These are phyloP conservation scores for Cyclocybe cylindracea DNA, from an alignment of 768 basidiomycete species.

Conservation along the genomic window DNA sequence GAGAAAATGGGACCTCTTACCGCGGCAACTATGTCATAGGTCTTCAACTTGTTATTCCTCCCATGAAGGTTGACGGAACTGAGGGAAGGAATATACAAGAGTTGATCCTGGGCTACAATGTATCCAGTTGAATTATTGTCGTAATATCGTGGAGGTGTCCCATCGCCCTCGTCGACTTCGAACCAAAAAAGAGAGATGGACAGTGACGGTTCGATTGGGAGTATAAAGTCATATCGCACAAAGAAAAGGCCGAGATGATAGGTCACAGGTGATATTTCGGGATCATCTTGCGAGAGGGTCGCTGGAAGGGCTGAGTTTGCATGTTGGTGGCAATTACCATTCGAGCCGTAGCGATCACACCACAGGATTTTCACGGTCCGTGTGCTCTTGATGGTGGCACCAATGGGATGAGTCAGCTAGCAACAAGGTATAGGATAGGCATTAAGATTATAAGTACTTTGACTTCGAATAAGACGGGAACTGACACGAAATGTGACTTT, in stretches of 20 bases:
- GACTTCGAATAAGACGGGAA: conserved; percentile 9
- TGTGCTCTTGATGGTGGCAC: conserved; percentile 21
- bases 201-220: conserved; percentile 28
- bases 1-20: not conserved
- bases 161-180: conserved; percentile 34
- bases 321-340: conserved; percentile 22
- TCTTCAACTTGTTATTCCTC: not conserved
- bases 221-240: conserved; percentile 34
- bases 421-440: not conserved
- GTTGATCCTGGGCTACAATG: conserved; percentile 29
- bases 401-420: not conserved
- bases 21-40: conserved; percentile 12
- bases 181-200: conserved; percentile 45
- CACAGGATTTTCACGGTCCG: conserved; percentile 31
- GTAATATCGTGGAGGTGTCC: conserved; percentile 25
- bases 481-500: conserved; percentile 32
- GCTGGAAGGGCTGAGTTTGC: conserved; percentile 22
- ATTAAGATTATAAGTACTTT: not conserved
- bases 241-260: conserved; percentile 27
- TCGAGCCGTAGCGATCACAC: conserved; percentile 33
- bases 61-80: conserved; percentile 13
- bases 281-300: conserved; percentile 18
- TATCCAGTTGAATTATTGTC: conserved; percentile 35
- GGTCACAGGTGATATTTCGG: conserved; percentile 28
- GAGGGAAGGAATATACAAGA: conserved; percentile 33